Evolutionary conservation across 176 grass and related monocot species (phyloP).

Genomic region (Aegilops sharonensis): DNA sequence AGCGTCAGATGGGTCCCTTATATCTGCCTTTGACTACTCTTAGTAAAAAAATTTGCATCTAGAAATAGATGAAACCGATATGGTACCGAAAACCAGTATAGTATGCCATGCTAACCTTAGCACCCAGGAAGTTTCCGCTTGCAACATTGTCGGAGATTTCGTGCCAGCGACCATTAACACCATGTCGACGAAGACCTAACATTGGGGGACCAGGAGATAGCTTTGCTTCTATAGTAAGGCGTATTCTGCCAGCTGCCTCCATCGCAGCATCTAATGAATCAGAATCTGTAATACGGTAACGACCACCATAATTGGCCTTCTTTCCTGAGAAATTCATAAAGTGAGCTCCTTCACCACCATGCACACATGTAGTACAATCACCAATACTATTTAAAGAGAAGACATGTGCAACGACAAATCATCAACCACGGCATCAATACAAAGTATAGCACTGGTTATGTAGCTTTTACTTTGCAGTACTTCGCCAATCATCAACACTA

Average conservation of each 20-base stretch:
- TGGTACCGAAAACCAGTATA: neutral
- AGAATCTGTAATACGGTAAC: conserved; percentile 85
- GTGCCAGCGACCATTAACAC: conserved; percentile 84
- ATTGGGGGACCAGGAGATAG: conserved; percentile 96
- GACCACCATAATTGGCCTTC: conserved; percentile 77
- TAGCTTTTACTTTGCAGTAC: neutral
- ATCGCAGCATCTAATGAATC: conserved; percentile 86
- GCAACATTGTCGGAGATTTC: conserved; percentile 84
- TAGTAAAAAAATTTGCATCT: neutral
- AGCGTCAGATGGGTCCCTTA: neutral
- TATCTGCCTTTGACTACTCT: neutral
- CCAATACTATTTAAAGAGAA: conserved; percentile 13
- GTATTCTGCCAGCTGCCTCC: conserved; percentile 85
- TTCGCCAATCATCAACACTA: conserved; percentile 12
- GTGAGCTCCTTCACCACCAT: neutral
- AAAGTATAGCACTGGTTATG: neutral
- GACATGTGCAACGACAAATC: neutral
- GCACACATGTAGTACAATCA: neutral
- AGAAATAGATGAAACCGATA: conserved; percentile 2
- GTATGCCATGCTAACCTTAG: conserved; percentile 62
- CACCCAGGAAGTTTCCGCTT: conserved; percentile 94
- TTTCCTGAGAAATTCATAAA: conserved; percentile 47
- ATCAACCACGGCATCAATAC: neutral
- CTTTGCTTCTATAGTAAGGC: conserved; percentile 86
- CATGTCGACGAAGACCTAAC: conserved; percentile 88